A percentile compares a stretch with the other conserved stretches of the same genome.
Evolutionary conservation across 140 eudicot species (phyloP).

Genomic region (Stevia rebaudiana): DNA sequence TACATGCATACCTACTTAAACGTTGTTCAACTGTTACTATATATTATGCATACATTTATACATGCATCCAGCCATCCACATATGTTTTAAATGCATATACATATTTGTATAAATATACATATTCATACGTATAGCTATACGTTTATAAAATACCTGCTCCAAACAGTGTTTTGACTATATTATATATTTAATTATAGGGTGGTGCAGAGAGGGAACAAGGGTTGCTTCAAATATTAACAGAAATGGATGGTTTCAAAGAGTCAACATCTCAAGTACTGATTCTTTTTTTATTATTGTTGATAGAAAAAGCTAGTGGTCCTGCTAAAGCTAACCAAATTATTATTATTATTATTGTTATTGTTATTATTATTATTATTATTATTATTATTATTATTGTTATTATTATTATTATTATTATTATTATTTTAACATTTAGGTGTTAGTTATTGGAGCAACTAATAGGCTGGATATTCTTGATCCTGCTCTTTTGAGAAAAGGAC

Average conservation of each 20-base stretch:
- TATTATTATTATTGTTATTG: too few relatives aligned
- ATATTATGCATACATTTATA: too few relatives aligned
- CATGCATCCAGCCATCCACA: too few relatives aligned
- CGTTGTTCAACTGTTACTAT: too few relatives aligned
- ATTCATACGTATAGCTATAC: neutral
- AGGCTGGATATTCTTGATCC: constrained; percentile 97
- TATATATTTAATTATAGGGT: constrained; percentile 47
- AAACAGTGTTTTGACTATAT: neutral
- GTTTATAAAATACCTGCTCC: neutral
- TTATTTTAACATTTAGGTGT: constrained; percentile 35
- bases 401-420: too few relatives aligned
- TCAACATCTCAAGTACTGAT: constrained; percentile 66
- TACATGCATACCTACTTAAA: too few relatives aligned
- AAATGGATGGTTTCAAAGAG: constrained; percentile 92
- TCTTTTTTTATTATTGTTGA: neutral
- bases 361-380: too few relatives aligned
- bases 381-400: too few relatives aligned
- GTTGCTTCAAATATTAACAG: constrained; percentile 86
- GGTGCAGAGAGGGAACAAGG: constrained; percentile 99
- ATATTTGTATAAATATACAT: neutral
- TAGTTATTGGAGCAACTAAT: constrained; percentile 89
- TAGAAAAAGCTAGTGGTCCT: neutral
- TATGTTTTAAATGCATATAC: too few relatives aligned
- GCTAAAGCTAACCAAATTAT: constrained; percentile 11
- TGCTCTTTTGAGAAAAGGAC: constrained; percentile 90